Base-by-base conservation (phyloP, 2,329 filamentous ascomycete species). In the Claviceps cyperi region DNA sequence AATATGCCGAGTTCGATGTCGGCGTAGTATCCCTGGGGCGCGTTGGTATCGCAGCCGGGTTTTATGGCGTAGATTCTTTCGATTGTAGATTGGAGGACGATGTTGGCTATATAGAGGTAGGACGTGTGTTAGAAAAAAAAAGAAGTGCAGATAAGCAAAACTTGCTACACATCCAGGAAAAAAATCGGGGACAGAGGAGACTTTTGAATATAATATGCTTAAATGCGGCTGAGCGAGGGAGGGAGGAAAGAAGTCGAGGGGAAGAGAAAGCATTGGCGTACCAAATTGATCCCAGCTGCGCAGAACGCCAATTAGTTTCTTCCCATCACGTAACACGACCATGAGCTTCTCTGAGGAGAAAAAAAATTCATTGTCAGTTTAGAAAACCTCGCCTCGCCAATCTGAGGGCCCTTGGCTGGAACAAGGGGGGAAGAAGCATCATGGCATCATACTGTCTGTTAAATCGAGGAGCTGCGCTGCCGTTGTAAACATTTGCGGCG, bases 211-310 rank as follows among this genome's bases (percentile, higher is more conserved):
- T 32, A 32, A 32, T 4, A 4, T 32, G 28, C 28, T 11, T 9
- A 11, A 11, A 32, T 32, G 9, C 28, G 3, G 28, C 28, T 32
- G 28, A 32, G 28, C 28, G 9, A 32, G 28, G 3, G 28, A 28
- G 28, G 28, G 28, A 28, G 4, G 15, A 4, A 6, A 9, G 38
- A 11, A 11, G 19, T 9, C 19, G 39, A 4, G 4, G 19, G 24
- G n/a, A 8, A n/a, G n/a, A 5, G 15, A 13, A 32, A 9, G 7
- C 2, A 6, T 32, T 48, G 5, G 48, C 53, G 37, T 46, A 95
- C 90, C 91, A 63, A 95, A 97, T 68, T 98, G 92, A 69, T 98
- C 92, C 88, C 92, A 98, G 59, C 87, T 94, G 61, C 92, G 78
- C 58, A 98, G 70, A 45, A 97, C 86, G 32, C 92, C 92, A 58